Base-by-base conservation (phyloP, 352 stramenopile species). In the Globisporangium parvum region DNA sequence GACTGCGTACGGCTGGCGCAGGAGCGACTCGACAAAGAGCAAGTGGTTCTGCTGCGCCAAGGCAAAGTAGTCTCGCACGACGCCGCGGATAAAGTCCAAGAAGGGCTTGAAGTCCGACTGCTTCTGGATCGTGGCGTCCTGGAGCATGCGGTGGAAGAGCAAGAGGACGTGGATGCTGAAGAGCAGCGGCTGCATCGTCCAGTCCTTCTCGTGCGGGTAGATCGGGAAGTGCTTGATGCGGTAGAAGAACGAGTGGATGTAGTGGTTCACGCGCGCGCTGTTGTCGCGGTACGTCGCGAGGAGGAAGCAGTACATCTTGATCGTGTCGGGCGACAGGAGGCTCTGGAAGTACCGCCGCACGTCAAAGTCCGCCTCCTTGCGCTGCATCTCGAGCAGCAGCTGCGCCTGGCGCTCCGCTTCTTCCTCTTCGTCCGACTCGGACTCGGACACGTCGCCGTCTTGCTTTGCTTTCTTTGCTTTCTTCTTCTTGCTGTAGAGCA, bases 181-280 rank as follows among this genome's bases (percentile, higher is more conserved):
- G 2, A 95, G 63, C 61, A 95, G 85, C 21, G 85, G 85, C 41
- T 95, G 81, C 79, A 91, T 85, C 18, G 85, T 93, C 71, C 74
- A 88, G 20, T 87, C 64, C 31, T 37, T 37, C 24, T 93, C 75
- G 50, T 85, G 71, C 51, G 77, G 65, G 39, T 81, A 70, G 60
- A 94, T 82, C 55, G 81, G 67, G 57, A 94, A 94, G 55, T 91
- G 73, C 44, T 89, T 90, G 26, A 75, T 79, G 18, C 84, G 84
- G 50, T 93, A 93, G 48, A 95, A 88, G 52, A 93, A 93, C 23
- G 83, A 88, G 67, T 93, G 81, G 23, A 95, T 78, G 75, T 91
- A 95, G 62, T 95, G 85, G 50, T 95, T 95, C 58, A 95, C 78
- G 63, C 91, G 91, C 40, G 75, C 51, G 39, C 53, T 81, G 58